Percentiles rank a stretch among this genome's conserved stretches.
Evolutionary conservation across 163 green algal genomes (phyloP).

Genomic region (Botryococcus braunii): DNA sequence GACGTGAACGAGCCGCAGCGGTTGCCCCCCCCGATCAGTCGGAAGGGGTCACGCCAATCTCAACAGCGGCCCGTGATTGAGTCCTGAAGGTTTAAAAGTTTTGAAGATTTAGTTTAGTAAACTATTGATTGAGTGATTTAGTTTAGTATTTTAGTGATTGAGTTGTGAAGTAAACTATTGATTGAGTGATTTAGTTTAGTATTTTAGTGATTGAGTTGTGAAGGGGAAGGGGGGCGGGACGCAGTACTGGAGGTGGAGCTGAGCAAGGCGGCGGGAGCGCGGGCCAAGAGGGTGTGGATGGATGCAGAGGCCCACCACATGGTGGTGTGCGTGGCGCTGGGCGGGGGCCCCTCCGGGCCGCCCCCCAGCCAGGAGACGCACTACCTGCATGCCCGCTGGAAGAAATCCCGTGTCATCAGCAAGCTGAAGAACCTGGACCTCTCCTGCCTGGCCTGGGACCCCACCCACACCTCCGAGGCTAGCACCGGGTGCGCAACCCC

Average conservation of each 20-base stretch:
- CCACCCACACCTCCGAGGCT: neutral
- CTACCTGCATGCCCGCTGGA: conserved; percentile 57
- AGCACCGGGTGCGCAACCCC: conserved; percentile 17
- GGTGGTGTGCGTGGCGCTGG: conserved; percentile 19
- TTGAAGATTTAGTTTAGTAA: too few relatives aligned
- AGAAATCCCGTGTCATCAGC: conserved; percentile 32
- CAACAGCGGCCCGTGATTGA: too few relatives aligned
- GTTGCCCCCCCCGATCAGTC: too few relatives aligned
- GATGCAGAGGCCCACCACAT: conserved; percentile 51
- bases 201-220: conserved; percentile 1
- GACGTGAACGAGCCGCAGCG: too few relatives aligned
- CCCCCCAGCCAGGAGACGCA: conserved; percentile 33
- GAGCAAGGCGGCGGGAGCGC: conserved; percentile 24
- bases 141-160: too few relatives aligned
- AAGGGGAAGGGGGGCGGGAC: neutral
- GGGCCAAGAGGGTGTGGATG: conserved; percentile 40
- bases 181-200: neutral
- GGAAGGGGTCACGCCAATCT: too few relatives aligned
- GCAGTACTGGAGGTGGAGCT: conserved; percentile 58
- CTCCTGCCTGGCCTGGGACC: conserved; percentile 57
- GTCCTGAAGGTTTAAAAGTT: too few relatives aligned
- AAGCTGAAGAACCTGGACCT: conserved; percentile 54
- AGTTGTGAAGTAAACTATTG: neutral
- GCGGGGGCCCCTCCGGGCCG: neutral
- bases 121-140: too few relatives aligned